Conservation (phyloP, 805 yeast species). For the Ogataea populi-albae region DNA sequence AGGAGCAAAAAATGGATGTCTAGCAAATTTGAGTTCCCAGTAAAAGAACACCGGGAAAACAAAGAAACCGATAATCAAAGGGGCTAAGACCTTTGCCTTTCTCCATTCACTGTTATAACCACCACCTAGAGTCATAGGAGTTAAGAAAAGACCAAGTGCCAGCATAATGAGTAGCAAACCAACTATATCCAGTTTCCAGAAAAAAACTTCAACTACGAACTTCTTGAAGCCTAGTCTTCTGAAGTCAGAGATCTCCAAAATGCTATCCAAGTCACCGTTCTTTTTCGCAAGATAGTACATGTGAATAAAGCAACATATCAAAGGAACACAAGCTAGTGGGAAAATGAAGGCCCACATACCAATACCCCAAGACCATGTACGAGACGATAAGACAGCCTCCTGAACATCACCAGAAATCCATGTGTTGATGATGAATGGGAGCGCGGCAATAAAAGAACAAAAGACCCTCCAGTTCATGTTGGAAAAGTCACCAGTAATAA, state of each 20-base stretch:
- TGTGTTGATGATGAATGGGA: conserved; percentile 73
- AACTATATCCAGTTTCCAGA: conserved; percentile 64
- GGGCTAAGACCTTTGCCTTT: conserved; percentile 60
- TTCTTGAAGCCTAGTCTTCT: conserved; percentile 32
- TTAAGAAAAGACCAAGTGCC: conserved; percentile 60
- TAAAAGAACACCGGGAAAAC: conserved; percentile 55
- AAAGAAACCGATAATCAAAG: conserved; percentile 64
- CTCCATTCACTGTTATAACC: conserved; percentile 56
- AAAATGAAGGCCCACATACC: conserved; percentile 80
- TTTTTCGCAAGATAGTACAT: conserved; percentile 54
- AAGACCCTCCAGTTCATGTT: conserved; percentile 68
- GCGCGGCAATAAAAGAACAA: conserved; percentile 61
- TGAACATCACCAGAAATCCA: conserved; percentile 70
- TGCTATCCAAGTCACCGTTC: conserved; percentile 47
- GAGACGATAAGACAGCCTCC: conserved; percentile 32
- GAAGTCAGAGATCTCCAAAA: conserved; percentile 32
- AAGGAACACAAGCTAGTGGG: conserved; percentile 64
- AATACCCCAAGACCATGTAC: conserved; percentile 68
- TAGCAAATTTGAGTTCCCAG: conserved; percentile 59
- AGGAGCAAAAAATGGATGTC: conserved; percentile 62
- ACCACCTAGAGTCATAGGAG: conserved; percentile 76
- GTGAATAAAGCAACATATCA: conserved; percentile 50
- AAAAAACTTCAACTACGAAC: conserved; percentile 39
- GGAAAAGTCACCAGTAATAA: conserved; percentile 65
- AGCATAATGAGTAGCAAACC: conserved; percentile 58